Base-by-base conservation (phyloP, 768 basidiomycete genomes). In the Agrocybe pediades region DNA sequence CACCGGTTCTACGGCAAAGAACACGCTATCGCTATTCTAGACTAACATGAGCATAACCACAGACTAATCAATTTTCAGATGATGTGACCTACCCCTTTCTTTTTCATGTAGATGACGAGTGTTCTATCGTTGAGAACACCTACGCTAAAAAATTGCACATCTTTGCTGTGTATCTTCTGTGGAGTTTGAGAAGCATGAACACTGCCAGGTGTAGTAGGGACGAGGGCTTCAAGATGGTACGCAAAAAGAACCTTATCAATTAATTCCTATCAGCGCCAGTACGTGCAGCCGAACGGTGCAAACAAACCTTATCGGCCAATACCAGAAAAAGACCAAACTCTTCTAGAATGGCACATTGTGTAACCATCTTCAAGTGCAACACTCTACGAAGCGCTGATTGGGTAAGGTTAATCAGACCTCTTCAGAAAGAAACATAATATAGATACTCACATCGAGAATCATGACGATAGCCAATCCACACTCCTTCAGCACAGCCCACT, bases 241-340 rank as follows among this genome's bases (percentile, higher is more conserved):
- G 96, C 95, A 57, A 95, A 92, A 9, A 98, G 72, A 7, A 88
- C 85, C 88, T 93, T n/a, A n/a, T n/a, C n/a, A n/a, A 27, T 6
- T 6, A 1, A 15, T 13, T 33, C n/a, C 6, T 27, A 15, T 9
- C 9, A 26, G 6, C 42, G 2, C 19, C 2, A 42, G 2, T 46
- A 8, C 30, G 29, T 5, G 8, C 2, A 65, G 85, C 81, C 6
- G n/a, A n/a, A n/a, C n/a, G n/a, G n/a, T n/a, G n/a, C n/a, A n/a
- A n/a, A n/a, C n/a, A n/a, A 42, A 86, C 92, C 80, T 94, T 95
- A 68, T 97, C 93, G 16, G 95, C 90, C 17, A 98, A 75, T 16
- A 98, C 96, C 21, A 98, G 79, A 77, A 99, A 94, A 59, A 98
- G 88, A n/a, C 94, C 92, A 68, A 97, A 97, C 58, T 96, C 92